Conservation (phyloP, 2,329 filamentous ascomycete species). For the Leptographium galeiforme region DNA sequence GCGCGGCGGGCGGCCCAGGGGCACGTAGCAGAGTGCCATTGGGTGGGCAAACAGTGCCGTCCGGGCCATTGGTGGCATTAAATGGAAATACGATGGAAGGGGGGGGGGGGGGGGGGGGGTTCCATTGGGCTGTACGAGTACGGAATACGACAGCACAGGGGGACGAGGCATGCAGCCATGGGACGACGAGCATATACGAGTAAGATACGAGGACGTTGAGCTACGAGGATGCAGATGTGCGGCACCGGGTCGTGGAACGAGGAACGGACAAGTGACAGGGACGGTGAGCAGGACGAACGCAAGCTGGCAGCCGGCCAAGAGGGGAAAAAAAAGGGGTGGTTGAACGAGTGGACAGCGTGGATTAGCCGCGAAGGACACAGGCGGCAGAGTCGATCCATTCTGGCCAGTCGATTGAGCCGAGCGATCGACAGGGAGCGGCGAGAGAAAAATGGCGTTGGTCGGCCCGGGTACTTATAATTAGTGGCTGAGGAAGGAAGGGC, state of each 20-base stretch:
- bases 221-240: no score
- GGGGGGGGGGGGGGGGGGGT: not conserved
- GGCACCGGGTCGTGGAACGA: not conserved
- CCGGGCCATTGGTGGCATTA: not conserved
- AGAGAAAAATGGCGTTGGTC: no score
- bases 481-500: no score
- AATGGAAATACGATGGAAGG: not conserved
- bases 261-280: not conserved
- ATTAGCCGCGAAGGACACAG: slow-evolving; percentile 3
- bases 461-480: no score
- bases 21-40: not conserved
- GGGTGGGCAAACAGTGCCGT: not conserved
- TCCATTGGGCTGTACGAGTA: not conserved
- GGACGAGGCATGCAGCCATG: not conserved
- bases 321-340: not conserved
- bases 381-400: slow-evolving; percentile 5
- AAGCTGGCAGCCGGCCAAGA: no score
- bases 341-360: not conserved
- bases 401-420: slow-evolving; percentile 7
- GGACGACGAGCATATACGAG: not conserved
- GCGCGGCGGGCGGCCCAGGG: not conserved
- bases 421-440: no score
- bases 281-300: not conserved
- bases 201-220: no score
- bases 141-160: not conserved